Evolutionary conservation across 768 basidiomycete species (phyloP), one percentile per base, ranked within the genome.

Genomic region (Chalciporus chontae): DNA sequence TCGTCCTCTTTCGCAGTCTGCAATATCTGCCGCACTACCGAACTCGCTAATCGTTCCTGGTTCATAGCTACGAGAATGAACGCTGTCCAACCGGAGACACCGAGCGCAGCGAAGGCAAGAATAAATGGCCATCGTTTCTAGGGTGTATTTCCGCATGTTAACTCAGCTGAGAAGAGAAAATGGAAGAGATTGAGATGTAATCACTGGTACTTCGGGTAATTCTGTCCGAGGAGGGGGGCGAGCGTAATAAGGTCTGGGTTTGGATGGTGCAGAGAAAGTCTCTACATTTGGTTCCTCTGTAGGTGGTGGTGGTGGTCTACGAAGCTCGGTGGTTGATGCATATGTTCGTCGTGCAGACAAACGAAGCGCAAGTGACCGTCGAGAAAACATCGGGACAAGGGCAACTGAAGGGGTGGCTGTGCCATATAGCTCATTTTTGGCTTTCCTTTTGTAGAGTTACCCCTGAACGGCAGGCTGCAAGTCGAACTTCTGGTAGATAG

Each of bases 41-140:
- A 90, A 53, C 81, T 85, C 21, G 86, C 81, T 24, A 90, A 73
- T 57, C 82, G 84, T 61, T 90, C 89, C 62, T 87, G 81, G 69
- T 90, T 91, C 49, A 81, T 83, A 9, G 81, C 83, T 51, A 80
- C 83, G 24, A 77, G 73, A 57, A 88, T 75, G 64, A 91, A 91
- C 7, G 73, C 75, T 3, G 69, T 78, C 88, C 88, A 90, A 7
- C 76, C 79, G 1, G 79, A 63, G 2, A 85, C 65, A 14, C 86
- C 88, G 6, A 79, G 50, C 0, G 71, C 68, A 15, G 75, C 70
- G 38, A 80, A 67, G 0, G 71, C 77, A 31, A 83, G 68, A 17
- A 81, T 60, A 18, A 74, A 59, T 0, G 87, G 85, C 86, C 87
- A 88, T 59, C 67, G 71, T 58, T 61, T 62, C 69, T 73, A 50